Base-by-base conservation (phyloP, 768 basidiomycete species). In the Basidioascus undulatus region DNA sequence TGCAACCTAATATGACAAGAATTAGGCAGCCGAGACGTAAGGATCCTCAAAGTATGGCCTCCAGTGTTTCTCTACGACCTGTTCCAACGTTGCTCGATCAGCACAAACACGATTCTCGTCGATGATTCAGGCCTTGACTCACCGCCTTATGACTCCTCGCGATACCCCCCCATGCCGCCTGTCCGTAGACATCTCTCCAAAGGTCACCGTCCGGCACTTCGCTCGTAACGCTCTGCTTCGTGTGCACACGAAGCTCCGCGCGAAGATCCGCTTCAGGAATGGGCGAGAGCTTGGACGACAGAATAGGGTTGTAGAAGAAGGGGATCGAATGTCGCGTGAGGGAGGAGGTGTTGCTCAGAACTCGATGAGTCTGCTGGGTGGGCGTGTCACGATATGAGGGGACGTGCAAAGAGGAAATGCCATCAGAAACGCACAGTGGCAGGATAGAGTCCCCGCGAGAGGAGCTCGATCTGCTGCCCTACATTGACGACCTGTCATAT, bases 281-380 rank as follows among this genome's bases (percentile, higher is more conserved):
- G 15, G 42, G 37, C 8, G 11, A 21, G 23, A 47, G 18, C 13
- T 9, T 4, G 3, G 46, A 2, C 15, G 16, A 1, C 23, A 47
- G 42, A 10, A 23, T 25, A 0, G 46, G 46, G 32, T 23, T 43
- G 46, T 37, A 44, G 40, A 47, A 47, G 42, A 47, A 47, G 18
- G 46, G 46, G 42, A 47, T 47, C 9, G 42, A 43, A 23, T 43
- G 16, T 21, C 46, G 42, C 1, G 46, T 18, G 12, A 27, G 3
- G 3, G 42, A 7, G 12, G 36, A 19, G 11, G 19, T 6, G 7
- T 40, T 43, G 12, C 35, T 31, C 21, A 47, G 36, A 33, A 47
- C 46, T 15, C 46, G 42, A 30, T 47, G 46, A 8, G 46, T 47
- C 3, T n/a, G n/a, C n/a, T n/a, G n/a, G n/a, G n/a, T n/a, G n/a